Conservation (phyloP, 495 filamentous ascomycete species). For the Chlorociboria aeruginascens region DNA sequence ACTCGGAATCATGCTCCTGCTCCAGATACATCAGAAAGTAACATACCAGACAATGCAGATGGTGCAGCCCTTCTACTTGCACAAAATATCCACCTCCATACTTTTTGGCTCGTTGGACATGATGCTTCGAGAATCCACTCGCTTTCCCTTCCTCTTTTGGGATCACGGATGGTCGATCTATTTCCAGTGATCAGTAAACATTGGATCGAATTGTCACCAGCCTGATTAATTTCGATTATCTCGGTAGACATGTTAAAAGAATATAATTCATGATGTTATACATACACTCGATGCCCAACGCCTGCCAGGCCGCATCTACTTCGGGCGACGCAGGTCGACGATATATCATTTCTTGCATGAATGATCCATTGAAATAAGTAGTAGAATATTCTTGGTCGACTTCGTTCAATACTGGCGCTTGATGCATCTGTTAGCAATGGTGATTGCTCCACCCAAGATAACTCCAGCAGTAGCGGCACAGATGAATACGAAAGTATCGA, state of each 20-base stretch:
- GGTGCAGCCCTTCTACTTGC: slow-evolving; percentile 46
- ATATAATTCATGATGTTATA: not conserved
- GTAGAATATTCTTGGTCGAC: slow-evolving; percentile 11
- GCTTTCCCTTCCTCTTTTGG: slow-evolving; percentile 24
- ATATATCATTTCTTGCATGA: slow-evolving; percentile 40
- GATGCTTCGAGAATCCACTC: slow-evolving; percentile 31
- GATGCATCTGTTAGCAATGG: no score
- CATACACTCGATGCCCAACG: slow-evolving; percentile 39
- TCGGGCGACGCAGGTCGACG: slow-evolving; percentile 37
- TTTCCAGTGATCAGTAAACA: slow-evolving; percentile 21
- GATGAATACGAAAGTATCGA: not conserved
- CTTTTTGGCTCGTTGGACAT: slow-evolving; percentile 36
- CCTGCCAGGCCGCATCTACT: slow-evolving; percentile 46
- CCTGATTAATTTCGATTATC: not conserved
- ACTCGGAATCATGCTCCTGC: no score
- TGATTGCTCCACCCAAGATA: no score
- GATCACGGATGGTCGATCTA: slow-evolving; percentile 28
- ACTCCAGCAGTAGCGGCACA: no score
- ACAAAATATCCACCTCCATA: slow-evolving; percentile 43
- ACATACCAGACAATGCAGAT: slow-evolving; percentile 37
- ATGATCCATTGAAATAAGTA: slow-evolving; percentile 31
- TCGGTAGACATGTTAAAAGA: not conserved
- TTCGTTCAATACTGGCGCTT: slow-evolving; percentile 16
- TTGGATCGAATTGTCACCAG: no score
- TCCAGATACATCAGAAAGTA: not conserved